phyloP scores from a whole-genome alignment of 345 rosid species.

The Eutrema japonicum region DNA sequence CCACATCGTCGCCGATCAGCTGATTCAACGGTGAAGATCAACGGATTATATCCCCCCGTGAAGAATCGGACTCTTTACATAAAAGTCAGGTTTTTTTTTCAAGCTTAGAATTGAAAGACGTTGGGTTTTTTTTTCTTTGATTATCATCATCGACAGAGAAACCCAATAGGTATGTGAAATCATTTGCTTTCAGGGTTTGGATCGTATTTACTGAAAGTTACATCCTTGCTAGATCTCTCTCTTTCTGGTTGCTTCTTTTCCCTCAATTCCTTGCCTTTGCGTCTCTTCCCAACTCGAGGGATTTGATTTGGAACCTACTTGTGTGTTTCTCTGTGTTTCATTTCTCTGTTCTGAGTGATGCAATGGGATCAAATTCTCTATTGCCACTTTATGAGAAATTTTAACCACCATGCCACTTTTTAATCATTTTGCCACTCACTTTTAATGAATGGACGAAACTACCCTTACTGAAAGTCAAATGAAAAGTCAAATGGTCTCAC shows the following conservation, averaged over 20 bases:
- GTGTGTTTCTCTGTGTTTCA: constrained; percentile 4
- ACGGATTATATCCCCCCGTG: constrained; percentile 27
- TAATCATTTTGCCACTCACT: too few relatives aligned
- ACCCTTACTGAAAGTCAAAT: too few relatives aligned
- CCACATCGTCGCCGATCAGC: constrained; percentile 15
- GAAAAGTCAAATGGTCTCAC: too few relatives aligned
- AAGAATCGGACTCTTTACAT: constrained; percentile 19
- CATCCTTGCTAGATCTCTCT: constrained; percentile 25
- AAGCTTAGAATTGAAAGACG: constrained; percentile 28
- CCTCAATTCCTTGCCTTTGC: background rate
- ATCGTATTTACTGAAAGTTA: constrained; percentile 6
- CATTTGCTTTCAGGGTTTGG: constrained; percentile 3
- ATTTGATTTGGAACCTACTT: constrained; percentile 11
- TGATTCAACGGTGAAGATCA: constrained; percentile 33
- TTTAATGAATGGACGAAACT: too few relatives aligned
- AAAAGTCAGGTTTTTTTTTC: constrained; percentile 25
- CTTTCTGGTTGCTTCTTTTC: background rate
- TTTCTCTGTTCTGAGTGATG: constrained; percentile 23
- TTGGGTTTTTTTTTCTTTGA: constrained; percentile 1
- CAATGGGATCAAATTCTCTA: too few relatives aligned
- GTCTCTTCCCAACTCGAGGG: background rate
- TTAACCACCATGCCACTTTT: too few relatives aligned
- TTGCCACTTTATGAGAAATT: too few relatives aligned
- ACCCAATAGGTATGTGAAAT: constrained; percentile 17
- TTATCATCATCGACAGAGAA: constrained; percentile 19